Conservation (phyloP, 2,329 filamentous ascomycete genomes). For the Podosphaera xanthii region DNA sequence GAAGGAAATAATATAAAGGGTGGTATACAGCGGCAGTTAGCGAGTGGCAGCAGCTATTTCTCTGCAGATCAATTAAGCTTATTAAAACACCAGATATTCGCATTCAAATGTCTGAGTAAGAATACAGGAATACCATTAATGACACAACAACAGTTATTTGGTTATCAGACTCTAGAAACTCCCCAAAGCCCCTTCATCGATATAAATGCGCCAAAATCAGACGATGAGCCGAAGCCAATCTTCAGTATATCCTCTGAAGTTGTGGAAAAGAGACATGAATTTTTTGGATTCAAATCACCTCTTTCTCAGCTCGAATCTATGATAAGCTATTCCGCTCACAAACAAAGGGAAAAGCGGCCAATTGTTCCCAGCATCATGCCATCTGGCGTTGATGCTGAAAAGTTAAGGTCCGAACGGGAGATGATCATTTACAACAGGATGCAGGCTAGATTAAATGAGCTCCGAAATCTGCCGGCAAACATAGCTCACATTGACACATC, state of each 20-base stretch:
- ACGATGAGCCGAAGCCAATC: slow-evolving; percentile 15
- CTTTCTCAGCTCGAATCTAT: slow-evolving; percentile 24
- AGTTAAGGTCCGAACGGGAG: slow-evolving; percentile 68
- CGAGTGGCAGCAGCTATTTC: slow-evolving; percentile 35
- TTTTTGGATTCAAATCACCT: slow-evolving; percentile 39
- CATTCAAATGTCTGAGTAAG: slow-evolving; percentile 76
- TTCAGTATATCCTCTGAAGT: slow-evolving; percentile 14
- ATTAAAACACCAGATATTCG: slow-evolving; percentile 66
- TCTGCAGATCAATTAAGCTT: slow-evolving; percentile 56
- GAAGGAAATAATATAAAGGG: slow-evolving; percentile 10
- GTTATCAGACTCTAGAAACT: slow-evolving; percentile 40
- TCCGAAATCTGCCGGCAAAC: slow-evolving; percentile 67
- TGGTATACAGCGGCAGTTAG: slow-evolving; percentile 12
- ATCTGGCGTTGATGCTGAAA: slow-evolving; percentile 67
- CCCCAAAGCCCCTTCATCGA: slow-evolving; percentile 6
- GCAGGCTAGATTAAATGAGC: slow-evolving; percentile 58
- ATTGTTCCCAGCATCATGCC: slow-evolving; percentile 79
- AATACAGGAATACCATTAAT: slow-evolving; percentile 59
- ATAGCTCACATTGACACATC: slow-evolving; percentile 66
- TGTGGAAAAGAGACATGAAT: slow-evolving; percentile 29
- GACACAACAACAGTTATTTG: slow-evolving; percentile 66
- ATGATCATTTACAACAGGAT: slow-evolving; percentile 78
- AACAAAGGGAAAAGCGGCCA: slow-evolving; percentile 48
- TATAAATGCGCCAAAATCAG: slow-evolving; percentile 9
- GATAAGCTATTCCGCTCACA: slow-evolving; percentile 65